phyloP scores from a whole-genome alignment of 2,329 filamentous ascomycete species.

The Aspergillus neotritici region DNA sequence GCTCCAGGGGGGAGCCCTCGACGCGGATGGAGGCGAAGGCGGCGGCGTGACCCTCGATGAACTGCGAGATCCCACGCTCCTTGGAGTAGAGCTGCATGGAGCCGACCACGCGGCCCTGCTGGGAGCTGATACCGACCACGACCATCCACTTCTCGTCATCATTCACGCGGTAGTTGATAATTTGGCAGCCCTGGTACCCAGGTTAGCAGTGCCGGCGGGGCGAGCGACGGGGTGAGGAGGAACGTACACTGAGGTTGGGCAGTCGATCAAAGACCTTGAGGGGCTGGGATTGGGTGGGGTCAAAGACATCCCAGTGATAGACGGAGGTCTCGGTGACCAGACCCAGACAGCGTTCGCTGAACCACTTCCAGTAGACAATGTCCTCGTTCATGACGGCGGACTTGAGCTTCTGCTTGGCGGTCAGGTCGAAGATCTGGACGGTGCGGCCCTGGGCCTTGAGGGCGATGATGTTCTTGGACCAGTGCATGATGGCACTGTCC shows the following conservation, averaged over 20 bases:
- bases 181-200: conserved; percentile 72
- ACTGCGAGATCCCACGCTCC: conserved; percentile 93
- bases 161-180: conserved; percentile 98
- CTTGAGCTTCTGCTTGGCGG: conserved; percentile 91
- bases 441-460: conserved; percentile 91
- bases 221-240: not conserved
- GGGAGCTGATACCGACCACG: conserved; percentile 89
- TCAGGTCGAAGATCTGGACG: conserved; percentile 94
- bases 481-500: conserved; percentile 99
- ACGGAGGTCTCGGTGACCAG: conserved; percentile 86
- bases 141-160: conserved; percentile 98
- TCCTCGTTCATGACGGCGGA: conserved; percentile 95
- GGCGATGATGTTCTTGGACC: conserved; percentile 90
- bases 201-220: too few species aligned
- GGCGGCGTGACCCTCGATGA: conserved; percentile 94
- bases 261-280: conserved; percentile 94
- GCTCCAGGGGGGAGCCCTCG: conserved; percentile 82
- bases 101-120: conserved; percentile 87
- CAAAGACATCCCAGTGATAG: conserved; percentile 97
- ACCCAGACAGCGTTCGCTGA: conserved; percentile 80
- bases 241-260: conserved; percentile 72
- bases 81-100: conserved; percentile 97
- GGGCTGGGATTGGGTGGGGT: conserved; percentile 69
- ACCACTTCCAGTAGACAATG: conserved; percentile 99
- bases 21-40: conserved; percentile 85